Evolutionary conservation across 2,329 filamentous ascomycete species (phyloP).

Genomic region (Fusarium clavum): DNA sequence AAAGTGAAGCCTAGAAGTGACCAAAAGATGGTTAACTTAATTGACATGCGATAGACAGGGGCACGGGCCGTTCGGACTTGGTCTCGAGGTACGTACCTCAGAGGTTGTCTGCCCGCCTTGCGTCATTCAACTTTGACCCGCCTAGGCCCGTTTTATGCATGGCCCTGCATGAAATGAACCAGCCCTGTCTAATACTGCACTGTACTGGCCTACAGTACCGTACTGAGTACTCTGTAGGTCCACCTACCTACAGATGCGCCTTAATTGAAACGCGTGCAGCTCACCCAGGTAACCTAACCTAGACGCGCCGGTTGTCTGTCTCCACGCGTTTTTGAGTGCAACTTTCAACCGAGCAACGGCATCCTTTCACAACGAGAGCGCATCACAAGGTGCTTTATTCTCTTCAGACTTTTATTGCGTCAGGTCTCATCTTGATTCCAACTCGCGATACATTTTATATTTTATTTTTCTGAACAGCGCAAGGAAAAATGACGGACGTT

Average conservation of each 20-base stretch:
- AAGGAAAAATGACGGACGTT: slow-evolving; percentile 47
- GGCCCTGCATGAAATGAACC: neutral
- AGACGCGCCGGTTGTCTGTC: slow-evolving; percentile 10
- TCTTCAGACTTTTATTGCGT: neutral
- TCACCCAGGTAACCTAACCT: neutral
- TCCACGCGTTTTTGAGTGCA: slow-evolving; percentile 25
- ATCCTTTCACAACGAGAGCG: slow-evolving; percentile 14
- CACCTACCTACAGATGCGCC: neutral
- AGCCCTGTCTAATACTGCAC: neutral
- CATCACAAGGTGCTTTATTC: slow-evolving; percentile 11
- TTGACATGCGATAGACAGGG: slow-evolving; percentile 39
- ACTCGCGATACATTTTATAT: neutral
- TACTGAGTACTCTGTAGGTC: neutral
- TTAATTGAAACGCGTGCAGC: slow-evolving; percentile 41
- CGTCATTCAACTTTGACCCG: slow-evolving; percentile 36
- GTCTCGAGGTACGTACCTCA: slow-evolving; percentile 21
- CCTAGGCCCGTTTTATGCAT: neutral
- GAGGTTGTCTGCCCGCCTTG: slow-evolving; percentile 17
- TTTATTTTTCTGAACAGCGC: neutral
- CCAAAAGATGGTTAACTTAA: slow-evolving; percentile 18
- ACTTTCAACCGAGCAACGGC: slow-evolving; percentile 24
- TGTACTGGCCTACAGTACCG: neutral
- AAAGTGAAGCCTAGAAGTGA: slow-evolving; percentile 31
- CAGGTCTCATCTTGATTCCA: slow-evolving; percentile 6
- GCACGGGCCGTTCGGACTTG: slow-evolving; percentile 40